Base-by-base conservation (phyloP, 2,329 filamentous ascomycete species). In the Aspergillus transmontanensis region DNA sequence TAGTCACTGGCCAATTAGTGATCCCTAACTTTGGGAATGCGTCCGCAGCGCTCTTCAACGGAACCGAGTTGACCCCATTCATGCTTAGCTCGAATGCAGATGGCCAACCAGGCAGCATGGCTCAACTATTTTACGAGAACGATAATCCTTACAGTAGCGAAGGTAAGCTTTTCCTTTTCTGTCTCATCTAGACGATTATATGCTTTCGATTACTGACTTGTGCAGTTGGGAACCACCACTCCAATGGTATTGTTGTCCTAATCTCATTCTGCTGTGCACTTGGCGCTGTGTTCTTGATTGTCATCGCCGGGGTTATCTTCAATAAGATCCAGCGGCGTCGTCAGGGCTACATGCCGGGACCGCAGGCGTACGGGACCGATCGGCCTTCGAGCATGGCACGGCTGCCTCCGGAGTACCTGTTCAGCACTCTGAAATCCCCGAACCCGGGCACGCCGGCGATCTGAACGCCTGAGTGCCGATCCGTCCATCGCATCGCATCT, bases 21-120 rank as follows among this genome's bases (percentile, higher is more conserved):
- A 84, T 98, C 21, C 87, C 90, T 0, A 81, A 82, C 56, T 93
- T 93, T 73, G 94, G 94, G 63, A 89, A 89, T 62, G 92, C 90
- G 6, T 96, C 94, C 16, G 93, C 92, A 10, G 94, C 89, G 9
- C 82, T 97, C 32, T 99, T 91, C 81, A 92, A 98, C 73, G 95
- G 95, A 71, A 92, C 89, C 12, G 81, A 83, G 3, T 88, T 94
- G 74, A 83, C 84, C 58, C 94, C 95, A 0, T 97, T 94, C 76
- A 86, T 93, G 46, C 85, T 99, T 48, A 91, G 94, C 2, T 90
- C 87, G 53, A 90, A 85, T 63, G 79, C 84, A 14, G 84, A 88
- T 71, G 88, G 88, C 63, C 83, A 84, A 14, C 82, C 87, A 12
- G 93, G 94, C 56, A 94, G 88, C 71, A 86, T 99, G 72, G 89